These are phyloP conservation scores for Deuterostichococcus epilithicus DNA, from an alignment of 139 green algal genomes.

Conservation along the genomic window DNA sequence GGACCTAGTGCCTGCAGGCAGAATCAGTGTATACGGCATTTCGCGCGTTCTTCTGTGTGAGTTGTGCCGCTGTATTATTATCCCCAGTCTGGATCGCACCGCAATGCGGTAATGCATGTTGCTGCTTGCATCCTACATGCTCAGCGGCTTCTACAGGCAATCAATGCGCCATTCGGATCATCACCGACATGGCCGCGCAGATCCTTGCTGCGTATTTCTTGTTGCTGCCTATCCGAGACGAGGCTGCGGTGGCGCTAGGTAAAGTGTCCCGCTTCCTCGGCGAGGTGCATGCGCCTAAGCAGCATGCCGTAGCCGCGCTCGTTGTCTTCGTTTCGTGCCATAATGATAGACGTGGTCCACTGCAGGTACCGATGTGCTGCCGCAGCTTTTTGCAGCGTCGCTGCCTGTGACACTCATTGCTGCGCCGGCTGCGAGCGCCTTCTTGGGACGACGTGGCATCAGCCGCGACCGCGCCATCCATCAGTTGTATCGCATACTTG, in stretches of 20 bases:
- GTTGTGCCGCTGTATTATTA: neutral
- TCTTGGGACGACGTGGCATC: neutral
- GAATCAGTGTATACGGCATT: neutral
- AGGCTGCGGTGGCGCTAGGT: neutral
- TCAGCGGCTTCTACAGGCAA: too few species aligned
- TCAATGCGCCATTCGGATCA: too few species aligned
- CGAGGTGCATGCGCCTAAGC: too few species aligned
- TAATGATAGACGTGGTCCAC: too few species aligned
- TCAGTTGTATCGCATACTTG: neutral
- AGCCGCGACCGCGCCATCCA: neutral
- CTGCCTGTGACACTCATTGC: neutral
- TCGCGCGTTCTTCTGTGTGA: neutral
- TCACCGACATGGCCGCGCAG: neutral
- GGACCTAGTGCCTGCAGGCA: neutral
- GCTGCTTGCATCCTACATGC: too few species aligned
- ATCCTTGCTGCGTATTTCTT: neutral
- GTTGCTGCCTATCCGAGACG: neutral
- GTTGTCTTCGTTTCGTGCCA: too few species aligned
- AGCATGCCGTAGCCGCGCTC: too few species aligned
- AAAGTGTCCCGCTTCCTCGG: too few species aligned
- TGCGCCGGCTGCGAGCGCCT: neutral
- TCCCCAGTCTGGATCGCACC: too few species aligned
- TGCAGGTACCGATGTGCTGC: neutral
- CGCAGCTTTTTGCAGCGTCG: neutral
- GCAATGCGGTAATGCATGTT: too few species aligned